phyloP scores from a whole-genome alignment of 2,329 filamentous ascomycete species.

The Calonectria crousiana region DNA sequence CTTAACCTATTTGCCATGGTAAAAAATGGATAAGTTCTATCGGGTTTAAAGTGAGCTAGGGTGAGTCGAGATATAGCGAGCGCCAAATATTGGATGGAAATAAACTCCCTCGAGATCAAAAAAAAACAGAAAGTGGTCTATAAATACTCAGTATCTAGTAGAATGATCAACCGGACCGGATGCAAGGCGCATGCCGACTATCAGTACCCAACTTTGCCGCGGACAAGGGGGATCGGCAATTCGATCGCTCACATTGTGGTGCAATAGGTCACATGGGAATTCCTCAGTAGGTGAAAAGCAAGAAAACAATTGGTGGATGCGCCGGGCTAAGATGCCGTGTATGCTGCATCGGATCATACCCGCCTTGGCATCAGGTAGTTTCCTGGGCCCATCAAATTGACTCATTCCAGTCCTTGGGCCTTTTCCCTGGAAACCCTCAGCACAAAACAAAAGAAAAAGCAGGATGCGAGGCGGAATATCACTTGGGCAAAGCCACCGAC shows the following conservation, averaged over 20 bases:
- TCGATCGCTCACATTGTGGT: slow-evolving; percentile 18
- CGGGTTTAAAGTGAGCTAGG: neutral
- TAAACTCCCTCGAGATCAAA: neutral
- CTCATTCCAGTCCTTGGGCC: neutral
- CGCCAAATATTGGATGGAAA: too few relatives aligned
- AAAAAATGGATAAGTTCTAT: neutral
- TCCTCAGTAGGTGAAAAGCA: neutral
- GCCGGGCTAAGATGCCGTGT: slow-evolving; percentile 17
- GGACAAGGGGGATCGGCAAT: neutral
- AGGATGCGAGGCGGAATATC: neutral
- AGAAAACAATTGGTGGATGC: neutral
- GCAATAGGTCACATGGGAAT: neutral
- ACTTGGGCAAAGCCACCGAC: neutral
- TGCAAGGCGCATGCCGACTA: neutral
- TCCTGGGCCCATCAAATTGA: slow-evolving; percentile 11
- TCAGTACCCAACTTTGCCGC: slow-evolving; percentile 14
- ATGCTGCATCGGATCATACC: slow-evolving; percentile 28
- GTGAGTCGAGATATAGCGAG: neutral
- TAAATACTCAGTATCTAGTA: neutral
- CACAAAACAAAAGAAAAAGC: too few relatives aligned
- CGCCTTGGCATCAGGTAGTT: slow-evolving; percentile 34
- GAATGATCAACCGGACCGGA: slow-evolving; percentile 7
- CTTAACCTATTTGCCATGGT: neutral
- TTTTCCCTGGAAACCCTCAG: neutral
- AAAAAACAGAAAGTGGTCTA: neutral